Evolutionary conservation across 306 rosid species (phyloP).

Genomic region (Benincasa hispida): DNA sequence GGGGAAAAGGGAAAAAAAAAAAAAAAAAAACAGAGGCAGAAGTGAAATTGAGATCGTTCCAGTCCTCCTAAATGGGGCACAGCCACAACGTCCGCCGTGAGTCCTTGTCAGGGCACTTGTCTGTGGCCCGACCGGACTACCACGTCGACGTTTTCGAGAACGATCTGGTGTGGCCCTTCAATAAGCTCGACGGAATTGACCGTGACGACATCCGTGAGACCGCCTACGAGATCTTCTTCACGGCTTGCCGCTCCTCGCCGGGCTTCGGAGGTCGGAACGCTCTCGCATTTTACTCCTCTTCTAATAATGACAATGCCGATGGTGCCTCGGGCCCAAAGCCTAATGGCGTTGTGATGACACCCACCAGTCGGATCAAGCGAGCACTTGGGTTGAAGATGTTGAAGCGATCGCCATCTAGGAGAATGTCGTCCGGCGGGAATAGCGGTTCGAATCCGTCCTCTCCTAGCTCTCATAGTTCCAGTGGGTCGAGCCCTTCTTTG

Average conservation of each 20-base stretch:
- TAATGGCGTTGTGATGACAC: conserved; percentile 50
- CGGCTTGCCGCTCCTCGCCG: conserved; percentile 65
- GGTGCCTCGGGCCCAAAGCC: conserved; percentile 6
- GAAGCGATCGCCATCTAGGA: conserved; percentile 75
- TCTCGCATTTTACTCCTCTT: conserved; percentile 33
- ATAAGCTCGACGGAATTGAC: conserved; percentile 32
- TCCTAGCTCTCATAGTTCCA: conserved; percentile 6
- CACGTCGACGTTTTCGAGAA: conserved; percentile 10
- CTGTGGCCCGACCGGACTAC: conserved; percentile 20
- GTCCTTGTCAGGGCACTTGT: conserved; percentile 35
- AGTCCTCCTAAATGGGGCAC: conserved; percentile 49
- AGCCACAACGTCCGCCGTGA: conserved; percentile 77
- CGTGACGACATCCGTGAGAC: conserved; percentile 55
- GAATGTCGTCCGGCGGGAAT: conserved; percentile 40
- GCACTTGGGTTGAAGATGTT: conserved; percentile 76
- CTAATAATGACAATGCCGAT: conserved; percentile 7
- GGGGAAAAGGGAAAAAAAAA: background rate
- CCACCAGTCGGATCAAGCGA: conserved; percentile 63
- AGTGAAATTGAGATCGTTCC: background rate
- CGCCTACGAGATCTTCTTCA: conserved; percentile 85
- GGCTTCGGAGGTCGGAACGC: conserved; percentile 71
- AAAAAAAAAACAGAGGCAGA: background rate
- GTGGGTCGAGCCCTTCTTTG: conserved; percentile 14
- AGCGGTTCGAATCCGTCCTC: conserved; percentile 38
- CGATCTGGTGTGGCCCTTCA: conserved; percentile 44